Conservation (phyloP, 2,329 filamentous ascomycete species). For the Ophiostoma pallidulum region DNA sequence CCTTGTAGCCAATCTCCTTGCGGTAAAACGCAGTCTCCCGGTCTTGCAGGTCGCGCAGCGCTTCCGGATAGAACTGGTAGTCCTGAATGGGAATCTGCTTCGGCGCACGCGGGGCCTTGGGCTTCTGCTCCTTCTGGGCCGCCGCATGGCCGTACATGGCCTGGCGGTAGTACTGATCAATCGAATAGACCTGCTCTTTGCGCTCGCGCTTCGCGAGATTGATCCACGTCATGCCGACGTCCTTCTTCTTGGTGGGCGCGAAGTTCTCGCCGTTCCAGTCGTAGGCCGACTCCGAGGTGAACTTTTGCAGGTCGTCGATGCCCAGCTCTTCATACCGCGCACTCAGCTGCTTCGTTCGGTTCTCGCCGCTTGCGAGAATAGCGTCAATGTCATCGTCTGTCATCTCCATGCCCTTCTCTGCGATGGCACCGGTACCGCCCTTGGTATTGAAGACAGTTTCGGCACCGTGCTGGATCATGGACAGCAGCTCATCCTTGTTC, state of each 20-base stretch:
- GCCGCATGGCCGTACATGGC: conserved; percentile 70
- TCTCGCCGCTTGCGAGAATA: conserved; percentile 78
- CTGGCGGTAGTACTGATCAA: conserved; percentile 97
- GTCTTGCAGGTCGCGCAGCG: conserved; percentile 81
- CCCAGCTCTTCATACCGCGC: conserved; percentile 94
- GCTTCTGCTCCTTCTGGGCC: conserved; percentile 73
- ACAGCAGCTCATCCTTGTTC: conserved; percentile 90
- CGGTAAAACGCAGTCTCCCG: conserved; percentile 93
- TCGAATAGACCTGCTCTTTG: conserved; percentile 95
- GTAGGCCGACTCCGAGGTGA: conserved; percentile 93
- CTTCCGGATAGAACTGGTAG: conserved; percentile 90
- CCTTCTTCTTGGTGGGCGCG: conserved; percentile 79
- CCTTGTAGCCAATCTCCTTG: conserved; percentile 94
- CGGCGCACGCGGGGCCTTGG: conserved; percentile 88
- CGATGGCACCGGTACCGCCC: conserved; percentile 51
- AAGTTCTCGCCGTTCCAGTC: conserved; percentile 99
- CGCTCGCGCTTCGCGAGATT: conserved; percentile 97
- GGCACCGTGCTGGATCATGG: conserved; percentile 98
- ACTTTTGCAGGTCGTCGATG: conserved; percentile 94
- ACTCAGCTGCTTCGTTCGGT: conserved; percentile 80
- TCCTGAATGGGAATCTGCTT: conserved; percentile 90
- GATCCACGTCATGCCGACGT: conserved; percentile 88
- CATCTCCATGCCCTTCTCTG: conserved; percentile 52
- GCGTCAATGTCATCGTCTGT: conserved; percentile 83
- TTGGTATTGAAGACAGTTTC: conserved; percentile 80